A percentile compares a stretch with the other conserved stretches of the same genome.
Conservation (phyloP, 768 basidiomycete genomes). For the Suillus tomentosus region DNA sequence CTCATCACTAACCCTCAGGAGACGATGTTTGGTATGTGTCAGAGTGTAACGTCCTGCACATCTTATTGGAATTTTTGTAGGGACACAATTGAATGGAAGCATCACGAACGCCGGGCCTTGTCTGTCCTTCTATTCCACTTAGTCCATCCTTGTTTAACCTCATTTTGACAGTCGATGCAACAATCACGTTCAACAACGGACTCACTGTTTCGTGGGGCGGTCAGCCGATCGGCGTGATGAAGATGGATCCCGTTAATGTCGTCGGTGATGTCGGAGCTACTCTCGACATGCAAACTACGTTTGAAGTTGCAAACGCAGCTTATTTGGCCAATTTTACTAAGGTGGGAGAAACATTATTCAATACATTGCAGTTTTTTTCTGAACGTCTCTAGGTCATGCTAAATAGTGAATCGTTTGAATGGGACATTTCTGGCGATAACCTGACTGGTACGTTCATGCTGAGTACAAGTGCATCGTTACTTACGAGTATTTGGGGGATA, state of each 20-base stretch:
- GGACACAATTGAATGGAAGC: conserved; percentile 54
- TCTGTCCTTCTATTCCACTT: conserved; percentile 35
- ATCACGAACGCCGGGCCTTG: conserved; percentile 76
- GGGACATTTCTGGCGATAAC: conserved; percentile 68
- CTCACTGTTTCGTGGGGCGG: conserved; percentile 63
- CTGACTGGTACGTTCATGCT: conserved; percentile 47
- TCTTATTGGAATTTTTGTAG: conserved; percentile 33
- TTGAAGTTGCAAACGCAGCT: conserved; percentile 57
- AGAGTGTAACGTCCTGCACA: neutral
- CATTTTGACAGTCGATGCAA: conserved; percentile 56
- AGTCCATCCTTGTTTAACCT: conserved; percentile 13
- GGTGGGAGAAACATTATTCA: conserved; percentile 29
- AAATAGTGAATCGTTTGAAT: conserved; percentile 65
- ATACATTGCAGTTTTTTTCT: neutral
- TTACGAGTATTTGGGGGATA: conserved; percentile 13
- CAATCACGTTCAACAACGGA: conserved; percentile 64
- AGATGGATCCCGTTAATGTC: conserved; percentile 60
- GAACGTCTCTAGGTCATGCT: conserved; percentile 45
- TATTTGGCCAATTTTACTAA: conserved; percentile 68
- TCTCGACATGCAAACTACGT: conserved; percentile 54
- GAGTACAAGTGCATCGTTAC: neutral
- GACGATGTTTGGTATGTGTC: conserved; percentile 53
- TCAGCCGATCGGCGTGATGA: conserved; percentile 56
- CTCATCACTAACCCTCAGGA: conserved; percentile 60
- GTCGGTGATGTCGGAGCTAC: conserved; percentile 65